phyloP scores from a whole-genome alignment of 495 filamentous ascomycete species.

The Podospora bellae-mahoneyi region DNA sequence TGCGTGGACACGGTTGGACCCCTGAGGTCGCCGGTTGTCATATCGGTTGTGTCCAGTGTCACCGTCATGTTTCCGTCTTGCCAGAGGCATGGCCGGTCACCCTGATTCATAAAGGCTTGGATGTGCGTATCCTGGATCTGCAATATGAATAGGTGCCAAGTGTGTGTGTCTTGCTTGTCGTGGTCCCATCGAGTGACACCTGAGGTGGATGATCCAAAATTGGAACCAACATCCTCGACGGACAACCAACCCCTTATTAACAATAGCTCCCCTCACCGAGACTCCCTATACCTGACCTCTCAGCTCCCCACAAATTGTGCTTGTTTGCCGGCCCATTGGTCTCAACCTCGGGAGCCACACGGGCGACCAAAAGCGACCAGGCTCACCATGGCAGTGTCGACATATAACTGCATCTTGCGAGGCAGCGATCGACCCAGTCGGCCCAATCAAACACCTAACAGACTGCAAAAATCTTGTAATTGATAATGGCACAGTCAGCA shows the following conservation, averaged over 20 bases:
- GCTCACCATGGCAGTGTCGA: neutral
- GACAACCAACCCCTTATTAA: neutral
- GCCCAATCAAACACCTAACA: neutral
- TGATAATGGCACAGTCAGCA: neutral
- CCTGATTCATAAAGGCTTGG: no score
- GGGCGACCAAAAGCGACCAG: neutral
- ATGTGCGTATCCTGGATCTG: no score
- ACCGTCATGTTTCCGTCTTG: no score
- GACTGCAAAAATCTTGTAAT: neutral
- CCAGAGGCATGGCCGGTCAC: no score
- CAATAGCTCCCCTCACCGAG: neutral
- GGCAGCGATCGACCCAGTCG: neutral
- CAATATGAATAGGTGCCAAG: no score
- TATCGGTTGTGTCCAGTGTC: no score
- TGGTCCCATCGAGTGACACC: no score
- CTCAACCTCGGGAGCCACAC: neutral
- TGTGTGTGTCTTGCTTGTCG: no score
- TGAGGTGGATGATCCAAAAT: neutral
- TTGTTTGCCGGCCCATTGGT: neutral
- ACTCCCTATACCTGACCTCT: neutral
- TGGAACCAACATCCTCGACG: no score
- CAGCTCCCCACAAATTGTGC: neutral
- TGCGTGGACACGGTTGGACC: no score
- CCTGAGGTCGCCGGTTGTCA: no score
- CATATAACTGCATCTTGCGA: neutral